Percentiles rank a stretch among this genome's conserved stretches.
Evolutionary conservation across 441 rosid genomes (phyloP).

Genomic region (Bruguiera hainesii): DNA sequence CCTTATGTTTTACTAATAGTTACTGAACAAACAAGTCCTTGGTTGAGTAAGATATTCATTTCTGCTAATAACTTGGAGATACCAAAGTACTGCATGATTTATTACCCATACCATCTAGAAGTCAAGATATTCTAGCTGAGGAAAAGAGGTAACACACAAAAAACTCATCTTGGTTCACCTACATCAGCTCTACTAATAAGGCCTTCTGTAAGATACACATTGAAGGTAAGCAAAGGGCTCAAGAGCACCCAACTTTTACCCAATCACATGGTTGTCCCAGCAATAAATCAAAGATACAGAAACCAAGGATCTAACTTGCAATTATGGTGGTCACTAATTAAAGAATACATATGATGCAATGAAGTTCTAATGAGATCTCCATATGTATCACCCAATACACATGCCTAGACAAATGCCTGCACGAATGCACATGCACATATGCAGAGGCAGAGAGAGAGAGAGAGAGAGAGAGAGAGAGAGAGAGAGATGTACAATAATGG

Average conservation of each 20-base stretch:
- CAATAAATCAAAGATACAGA: background rate
- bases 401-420: background rate
- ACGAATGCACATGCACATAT: background rate
- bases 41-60: background rate
- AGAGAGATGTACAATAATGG: constrained; percentile 50
- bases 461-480: constrained; percentile 22
- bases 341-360: background rate
- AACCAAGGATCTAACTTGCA: background rate
- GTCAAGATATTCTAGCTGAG: too few relatives aligned
- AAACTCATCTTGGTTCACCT: too few relatives aligned
- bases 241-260: too few relatives aligned
- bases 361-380: background rate
- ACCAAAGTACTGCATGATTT: too few relatives aligned
- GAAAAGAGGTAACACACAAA: too few relatives aligned
- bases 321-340: background rate
- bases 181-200: background rate
- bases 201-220: too few relatives aligned
- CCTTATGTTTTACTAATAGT: background rate
- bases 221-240: too few relatives aligned
- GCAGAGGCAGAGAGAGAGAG: constrained; percentile 21
- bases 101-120: too few relatives aligned
- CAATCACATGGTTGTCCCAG: too few relatives aligned
- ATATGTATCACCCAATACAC: background rate
- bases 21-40: background rate
- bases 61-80: background rate